These are phyloP conservation scores for Fusarium irregulare DNA, from an alignment of 2,329 filamentous ascomycete species.

Conservation along the genomic window DNA sequence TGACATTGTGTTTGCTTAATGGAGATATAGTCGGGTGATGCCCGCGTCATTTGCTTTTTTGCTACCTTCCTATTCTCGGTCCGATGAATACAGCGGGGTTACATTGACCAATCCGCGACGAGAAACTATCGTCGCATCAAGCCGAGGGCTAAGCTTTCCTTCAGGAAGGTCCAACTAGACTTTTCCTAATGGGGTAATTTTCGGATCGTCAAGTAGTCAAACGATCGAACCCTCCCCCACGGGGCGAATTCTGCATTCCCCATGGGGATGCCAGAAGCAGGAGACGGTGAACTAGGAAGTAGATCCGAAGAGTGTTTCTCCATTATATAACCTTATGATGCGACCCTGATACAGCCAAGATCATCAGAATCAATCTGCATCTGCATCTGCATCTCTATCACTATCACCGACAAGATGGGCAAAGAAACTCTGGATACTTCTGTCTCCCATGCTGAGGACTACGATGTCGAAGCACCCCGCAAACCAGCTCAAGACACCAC, in stretches of 20 bases:
- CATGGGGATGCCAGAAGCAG: neutral
- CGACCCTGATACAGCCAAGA: constrained; percentile 1
- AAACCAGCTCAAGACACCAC: constrained; percentile 15
- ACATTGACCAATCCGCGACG: neutral
- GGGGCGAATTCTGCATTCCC: neutral
- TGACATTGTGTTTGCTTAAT: constrained; percentile 25
- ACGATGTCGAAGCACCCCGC: constrained; percentile 13
- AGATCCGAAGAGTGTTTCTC: neutral
- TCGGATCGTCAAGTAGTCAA: constrained; percentile 17
- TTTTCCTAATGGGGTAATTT: constrained; percentile 37
- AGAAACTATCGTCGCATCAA: neutral
- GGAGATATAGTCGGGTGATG: constrained; percentile 31
- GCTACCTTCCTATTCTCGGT: constrained; percentile 11
- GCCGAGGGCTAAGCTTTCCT: constrained; percentile 1
- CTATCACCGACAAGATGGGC: constrained; percentile 1
- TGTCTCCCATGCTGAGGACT: constrained; percentile 20
- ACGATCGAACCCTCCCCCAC: constrained; percentile 9
- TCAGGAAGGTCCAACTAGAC: neutral
- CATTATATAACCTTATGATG: constrained; percentile 30
- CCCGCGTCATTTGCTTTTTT: neutral
- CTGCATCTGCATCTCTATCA: neutral
- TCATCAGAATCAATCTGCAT: neutral
- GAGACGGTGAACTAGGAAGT: constrained; percentile 15
- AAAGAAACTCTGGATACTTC: constrained; percentile 16
- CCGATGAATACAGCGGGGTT: constrained; percentile 14